These are phyloP conservation scores for Colletotrichum costaricense DNA, from an alignment of 2,329 filamentous ascomycete species.

Conservation along the genomic window DNA sequence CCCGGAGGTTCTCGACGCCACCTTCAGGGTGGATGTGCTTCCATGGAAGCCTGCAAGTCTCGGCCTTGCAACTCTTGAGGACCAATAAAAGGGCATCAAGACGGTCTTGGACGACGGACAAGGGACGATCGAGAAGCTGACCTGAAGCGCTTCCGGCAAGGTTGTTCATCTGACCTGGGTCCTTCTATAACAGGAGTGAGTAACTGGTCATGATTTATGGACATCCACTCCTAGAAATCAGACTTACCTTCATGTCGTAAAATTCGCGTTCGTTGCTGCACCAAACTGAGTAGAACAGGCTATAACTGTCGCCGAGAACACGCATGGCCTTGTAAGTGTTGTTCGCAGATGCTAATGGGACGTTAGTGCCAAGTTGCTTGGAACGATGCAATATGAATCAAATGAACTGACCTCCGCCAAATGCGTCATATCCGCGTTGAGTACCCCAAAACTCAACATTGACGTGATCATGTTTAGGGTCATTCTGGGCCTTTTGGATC, in stretches of 20 bases:
- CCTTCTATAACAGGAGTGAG: constrained; percentile 48
- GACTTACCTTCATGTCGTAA: constrained; percentile 67
- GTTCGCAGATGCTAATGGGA: constrained; percentile 40
- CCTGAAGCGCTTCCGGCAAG: constrained; percentile 39
- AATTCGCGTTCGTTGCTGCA: constrained; percentile 76
- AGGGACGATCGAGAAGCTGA: constrained; percentile 45
- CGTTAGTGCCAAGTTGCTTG: not conserved
- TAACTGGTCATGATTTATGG: not conserved
- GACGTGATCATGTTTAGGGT: constrained; percentile 62
- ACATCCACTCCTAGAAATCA: not conserved
- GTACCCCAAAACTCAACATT: constrained; percentile 69
- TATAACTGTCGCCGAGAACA: constrained; percentile 65
- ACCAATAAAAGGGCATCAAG: constrained; percentile 70
- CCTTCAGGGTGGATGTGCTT: constrained; percentile 64
- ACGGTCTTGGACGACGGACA: constrained; percentile 56
- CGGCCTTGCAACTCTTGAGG: constrained; percentile 69
- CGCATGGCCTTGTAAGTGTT: constrained; percentile 73
- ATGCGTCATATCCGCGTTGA: constrained; percentile 23
- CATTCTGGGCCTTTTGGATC: constrained; percentile 39
- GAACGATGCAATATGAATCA: fast-evolving
- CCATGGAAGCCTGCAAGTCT: constrained; percentile 68
- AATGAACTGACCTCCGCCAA: constrained; percentile 10
- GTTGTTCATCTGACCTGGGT: constrained; percentile 64
- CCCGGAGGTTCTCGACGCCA: constrained; percentile 59
- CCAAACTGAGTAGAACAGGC: constrained; percentile 75